Base-by-base conservation (phyloP, 2,329 filamentous ascomycete species). In the Cladophialophora bantiana region DNA sequence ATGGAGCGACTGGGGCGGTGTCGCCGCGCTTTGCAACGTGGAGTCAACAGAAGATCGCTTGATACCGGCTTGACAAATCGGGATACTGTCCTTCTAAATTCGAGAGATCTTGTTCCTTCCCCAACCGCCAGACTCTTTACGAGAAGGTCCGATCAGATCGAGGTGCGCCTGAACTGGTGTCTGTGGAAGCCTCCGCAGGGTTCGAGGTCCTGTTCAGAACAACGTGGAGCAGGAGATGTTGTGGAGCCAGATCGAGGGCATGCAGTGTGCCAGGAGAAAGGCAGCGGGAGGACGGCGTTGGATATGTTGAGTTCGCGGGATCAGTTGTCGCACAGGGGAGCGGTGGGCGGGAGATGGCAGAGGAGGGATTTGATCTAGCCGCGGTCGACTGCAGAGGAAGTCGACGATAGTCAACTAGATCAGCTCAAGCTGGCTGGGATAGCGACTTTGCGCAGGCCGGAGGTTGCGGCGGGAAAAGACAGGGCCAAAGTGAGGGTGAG, bases 211-310 rank as follows among this genome's bases (percentile, higher is more conserved):
- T 50, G 12, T 50, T 50, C 45, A 50, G 18, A 50, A 50, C 26
- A 50, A 38, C 45, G 45, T 50, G 45, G 45, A 50, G 18, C 45
- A 20, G 45, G 20, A 56, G 65, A 66, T 64, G 18, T 59, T 66
- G 65, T 62, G 68, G 59, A 70, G 59, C 65, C 42, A 42, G 59
- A 57, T 67, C 65, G 63, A 54, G 52, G 56, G 36, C 40, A 65
- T 65, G 68, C 59, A 48, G 52, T 20, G 62, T 62, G 58, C 65
- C 60, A 64, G 55, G 26, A 26, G 15, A 50, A 50, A 26, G 62
- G 50, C 40, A 42, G 36, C 55, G 63, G 59, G 26, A 40, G 45
- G 18, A 12, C n/a, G 18, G 9, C 10, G 18, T 50, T 50, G 6
- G 26, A 26, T 12, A 18, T 50, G 45, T 18, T 13, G 45, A 50